These are phyloP conservation scores for Cenococcum geophilum DNA, from an alignment of 495 filamentous ascomycete genomes.

Conservation along the genomic window DNA sequence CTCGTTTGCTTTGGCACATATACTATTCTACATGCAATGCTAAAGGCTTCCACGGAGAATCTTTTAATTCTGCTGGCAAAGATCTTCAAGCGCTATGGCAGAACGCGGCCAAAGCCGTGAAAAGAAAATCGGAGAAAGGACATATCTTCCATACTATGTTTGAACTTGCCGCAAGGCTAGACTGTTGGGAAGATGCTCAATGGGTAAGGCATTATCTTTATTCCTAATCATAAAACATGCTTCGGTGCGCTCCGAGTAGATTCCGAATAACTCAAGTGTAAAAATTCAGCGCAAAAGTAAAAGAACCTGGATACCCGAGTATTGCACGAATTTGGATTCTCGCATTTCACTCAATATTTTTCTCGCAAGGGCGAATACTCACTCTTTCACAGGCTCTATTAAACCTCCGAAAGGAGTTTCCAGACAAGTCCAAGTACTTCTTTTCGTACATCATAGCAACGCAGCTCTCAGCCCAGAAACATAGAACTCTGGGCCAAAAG, in stretches of 20 bases:
- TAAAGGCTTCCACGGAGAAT: not conserved
- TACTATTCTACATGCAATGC: not conserved
- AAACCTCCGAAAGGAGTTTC: not conserved
- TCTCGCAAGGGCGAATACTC: not conserved
- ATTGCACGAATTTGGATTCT: too few relatives aligned
- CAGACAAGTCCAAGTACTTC: not conserved
- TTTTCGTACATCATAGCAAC: not conserved
- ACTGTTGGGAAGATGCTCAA: slow-evolving; percentile 28
- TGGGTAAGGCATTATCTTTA: slow-evolving; percentile 9
- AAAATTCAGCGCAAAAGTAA: too few relatives aligned
- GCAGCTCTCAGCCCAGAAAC: not conserved
- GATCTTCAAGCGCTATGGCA: not conserved
- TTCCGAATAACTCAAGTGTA: too few relatives aligned
- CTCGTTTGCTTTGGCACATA: not conserved
- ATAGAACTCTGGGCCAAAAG: not conserved
- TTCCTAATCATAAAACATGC: slow-evolving; percentile 1
- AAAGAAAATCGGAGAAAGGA: not conserved
- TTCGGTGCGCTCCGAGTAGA: not conserved
- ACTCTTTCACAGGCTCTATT: not conserved
- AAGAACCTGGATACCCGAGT: too few relatives aligned
- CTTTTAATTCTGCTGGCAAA: not conserved
- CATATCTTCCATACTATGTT: not conserved
- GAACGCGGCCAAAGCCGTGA: not conserved
- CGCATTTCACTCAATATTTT: too few relatives aligned
- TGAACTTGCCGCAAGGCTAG: not conserved